These are phyloP conservation scores for Parascedosporium putredinis DNA, from an alignment of 2,329 filamentous ascomycete genomes.

Conservation along the genomic window DNA sequence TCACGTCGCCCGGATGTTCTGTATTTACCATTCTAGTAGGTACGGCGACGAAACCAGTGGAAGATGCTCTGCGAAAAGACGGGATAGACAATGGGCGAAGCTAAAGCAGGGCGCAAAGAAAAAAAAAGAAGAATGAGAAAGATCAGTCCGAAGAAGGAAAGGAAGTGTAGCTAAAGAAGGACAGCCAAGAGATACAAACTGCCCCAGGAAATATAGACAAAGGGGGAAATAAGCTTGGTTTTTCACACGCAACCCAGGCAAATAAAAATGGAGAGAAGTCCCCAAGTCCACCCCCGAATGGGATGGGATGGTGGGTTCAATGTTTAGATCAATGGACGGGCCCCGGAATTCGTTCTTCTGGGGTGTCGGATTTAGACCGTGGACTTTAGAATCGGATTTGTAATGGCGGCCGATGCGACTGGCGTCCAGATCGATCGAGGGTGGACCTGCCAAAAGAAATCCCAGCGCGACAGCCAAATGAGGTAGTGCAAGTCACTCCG, in stretches of 20 bases:
- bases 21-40: slow-evolving; percentile 2
- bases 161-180: neutral
- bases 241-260: neutral
- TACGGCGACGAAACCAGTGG: neutral
- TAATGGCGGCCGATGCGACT: neutral
- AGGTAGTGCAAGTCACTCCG: too few relatives aligned
- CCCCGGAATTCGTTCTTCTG: neutral
- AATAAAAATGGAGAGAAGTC: neutral
- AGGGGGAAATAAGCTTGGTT: neutral
- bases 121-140: neutral
- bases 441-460: neutral
- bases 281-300: too few relatives aligned
- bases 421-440: neutral
- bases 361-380: neutral
- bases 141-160: neutral
- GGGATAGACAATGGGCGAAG: neutral
- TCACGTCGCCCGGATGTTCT: neutral
- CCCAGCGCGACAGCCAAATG: too few relatives aligned
- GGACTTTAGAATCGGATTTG: neutral
- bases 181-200: too few relatives aligned
- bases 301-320: neutral
- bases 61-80: neutral
- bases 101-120: neutral
- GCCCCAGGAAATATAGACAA: neutral
- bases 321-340: neutral